Evolutionary conservation across 2,329 filamentous ascomycete genomes (phyloP).

Genomic region (Ophiocordyceps camponoti-saundersi): DNA sequence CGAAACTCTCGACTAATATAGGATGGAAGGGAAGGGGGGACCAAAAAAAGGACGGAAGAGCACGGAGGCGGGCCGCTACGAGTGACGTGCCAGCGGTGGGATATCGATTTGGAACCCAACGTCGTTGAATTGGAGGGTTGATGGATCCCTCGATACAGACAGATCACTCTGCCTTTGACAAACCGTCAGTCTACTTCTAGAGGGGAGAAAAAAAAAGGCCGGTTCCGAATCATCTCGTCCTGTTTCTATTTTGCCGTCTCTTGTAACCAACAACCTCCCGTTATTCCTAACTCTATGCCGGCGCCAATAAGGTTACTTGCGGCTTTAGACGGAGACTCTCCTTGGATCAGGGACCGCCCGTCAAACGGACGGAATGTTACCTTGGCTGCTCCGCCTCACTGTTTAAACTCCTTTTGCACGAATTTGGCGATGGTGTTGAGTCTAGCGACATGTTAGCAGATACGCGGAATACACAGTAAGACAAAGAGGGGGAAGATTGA

Average conservation of each 20-base stretch:
- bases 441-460: slow-evolving; percentile 12
- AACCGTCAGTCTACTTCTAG: neutral
- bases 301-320: too few species aligned
- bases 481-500: neutral
- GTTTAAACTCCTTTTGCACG: slow-evolving; percentile 44
- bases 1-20: neutral
- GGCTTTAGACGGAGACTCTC: neutral
- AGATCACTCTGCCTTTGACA: neutral
- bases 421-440: slow-evolving; percentile 48
- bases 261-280: too few species aligned
- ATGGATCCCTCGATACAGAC: neutral
- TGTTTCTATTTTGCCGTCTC: neutral
- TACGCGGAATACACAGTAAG: neutral
- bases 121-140: neutral
- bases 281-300: too few species aligned
- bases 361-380: neutral
- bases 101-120: neutral
- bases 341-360: neutral
- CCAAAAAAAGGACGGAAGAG: neutral
- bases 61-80: neutral
- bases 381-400: slow-evolving; percentile 5
- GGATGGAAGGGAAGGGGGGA: neutral
- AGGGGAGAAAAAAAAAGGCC: neutral
- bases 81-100: neutral
- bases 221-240: neutral